These are phyloP conservation scores for Evernia prunastri DNA, from an alignment of 495 filamentous ascomycete species.

Conservation along the genomic window DNA sequence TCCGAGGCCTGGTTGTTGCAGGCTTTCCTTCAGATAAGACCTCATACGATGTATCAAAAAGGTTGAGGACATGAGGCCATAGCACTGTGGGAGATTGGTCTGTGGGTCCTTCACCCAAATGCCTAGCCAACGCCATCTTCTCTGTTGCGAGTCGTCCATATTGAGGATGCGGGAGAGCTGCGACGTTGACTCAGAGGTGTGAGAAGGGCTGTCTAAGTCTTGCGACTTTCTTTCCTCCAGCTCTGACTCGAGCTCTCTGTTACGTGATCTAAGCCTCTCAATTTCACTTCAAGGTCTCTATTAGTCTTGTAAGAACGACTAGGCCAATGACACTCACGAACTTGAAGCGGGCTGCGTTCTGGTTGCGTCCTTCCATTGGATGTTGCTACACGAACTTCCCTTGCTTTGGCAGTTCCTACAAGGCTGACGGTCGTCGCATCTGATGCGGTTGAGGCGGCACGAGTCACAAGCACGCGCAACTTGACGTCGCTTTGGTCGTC, in stretches of 20 bases:
- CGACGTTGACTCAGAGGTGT: background rate
- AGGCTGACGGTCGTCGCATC: background rate
- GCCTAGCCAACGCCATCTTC: constrained; percentile 8
- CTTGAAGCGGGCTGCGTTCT: no score
- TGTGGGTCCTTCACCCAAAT: constrained; percentile 9
- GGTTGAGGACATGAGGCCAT: constrained; percentile 1
- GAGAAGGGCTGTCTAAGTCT: background rate
- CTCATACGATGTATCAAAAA: constrained; percentile 6
- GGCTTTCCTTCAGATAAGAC: constrained; percentile 3
- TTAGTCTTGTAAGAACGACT: constrained; percentile 3
- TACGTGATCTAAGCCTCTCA: no score
- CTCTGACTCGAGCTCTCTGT: no score
- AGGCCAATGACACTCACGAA: no score
- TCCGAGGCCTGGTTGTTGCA: constrained; percentile 1
- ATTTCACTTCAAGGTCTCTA: no score
- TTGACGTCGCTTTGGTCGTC: background rate
- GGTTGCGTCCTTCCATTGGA: no score
- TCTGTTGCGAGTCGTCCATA: constrained; percentile 5
- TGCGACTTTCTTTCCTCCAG: background rate
- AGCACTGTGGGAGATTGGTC: constrained; percentile 1
- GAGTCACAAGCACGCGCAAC: background rate
- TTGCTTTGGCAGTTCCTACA: no score
- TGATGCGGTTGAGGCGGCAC: background rate
- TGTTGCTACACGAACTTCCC: no score
- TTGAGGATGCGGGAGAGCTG: background rate